A percentile compares a stretch with the other conserved stretches of the same genome.
phyloP scores from a whole-genome alignment of 371 early-diverging fungal genomes.

The Lichtheimia ornata region DNA sequence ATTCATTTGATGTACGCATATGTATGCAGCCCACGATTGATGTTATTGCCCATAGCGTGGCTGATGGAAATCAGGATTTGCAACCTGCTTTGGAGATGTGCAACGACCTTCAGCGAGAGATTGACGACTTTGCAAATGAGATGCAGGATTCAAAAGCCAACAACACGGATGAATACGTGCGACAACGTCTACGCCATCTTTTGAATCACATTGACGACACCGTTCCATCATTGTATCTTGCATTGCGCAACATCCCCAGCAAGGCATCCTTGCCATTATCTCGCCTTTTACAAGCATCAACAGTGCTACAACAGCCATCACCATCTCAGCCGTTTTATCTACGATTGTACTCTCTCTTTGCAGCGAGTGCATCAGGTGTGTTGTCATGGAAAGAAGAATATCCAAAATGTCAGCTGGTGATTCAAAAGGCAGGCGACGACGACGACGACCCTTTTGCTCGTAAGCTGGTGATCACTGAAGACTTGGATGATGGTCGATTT shows the following conservation, averaged over 20 bases:
- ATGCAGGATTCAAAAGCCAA: conserved; percentile 15
- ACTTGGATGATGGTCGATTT: conserved; percentile 73
- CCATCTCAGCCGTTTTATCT: conserved; percentile 30
- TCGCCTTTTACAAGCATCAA: conserved; percentile 33
- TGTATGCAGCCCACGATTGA: conserved; percentile 68
- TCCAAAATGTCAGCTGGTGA: conserved; percentile 38
- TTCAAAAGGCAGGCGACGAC: conserved; percentile 2
- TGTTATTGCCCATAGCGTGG: conserved; percentile 63
- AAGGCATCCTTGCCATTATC: conserved; percentile 16
- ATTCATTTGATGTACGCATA: not conserved
- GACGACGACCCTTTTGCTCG: conserved; percentile 25
- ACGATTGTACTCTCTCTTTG: conserved; percentile 67
- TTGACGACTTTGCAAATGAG: conserved; percentile 50
- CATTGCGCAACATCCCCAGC: conserved; percentile 34
- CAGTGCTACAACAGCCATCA: conserved; percentile 18
- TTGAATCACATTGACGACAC: conserved; percentile 60
- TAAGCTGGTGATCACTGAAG: conserved; percentile 56
- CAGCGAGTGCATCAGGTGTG: conserved; percentile 45
- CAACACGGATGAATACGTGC: conserved; percentile 25
- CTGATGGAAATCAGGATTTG: conserved; percentile 66
- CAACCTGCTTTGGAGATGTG: conserved; percentile 67
- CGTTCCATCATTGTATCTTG: conserved; percentile 66
- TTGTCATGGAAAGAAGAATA: conserved; percentile 84
- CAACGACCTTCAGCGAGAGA: conserved; percentile 55
- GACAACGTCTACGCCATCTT: conserved; percentile 44